Base-by-base conservation (phyloP, 306 rosid genomes). In the Biancaea sappan region DNA sequence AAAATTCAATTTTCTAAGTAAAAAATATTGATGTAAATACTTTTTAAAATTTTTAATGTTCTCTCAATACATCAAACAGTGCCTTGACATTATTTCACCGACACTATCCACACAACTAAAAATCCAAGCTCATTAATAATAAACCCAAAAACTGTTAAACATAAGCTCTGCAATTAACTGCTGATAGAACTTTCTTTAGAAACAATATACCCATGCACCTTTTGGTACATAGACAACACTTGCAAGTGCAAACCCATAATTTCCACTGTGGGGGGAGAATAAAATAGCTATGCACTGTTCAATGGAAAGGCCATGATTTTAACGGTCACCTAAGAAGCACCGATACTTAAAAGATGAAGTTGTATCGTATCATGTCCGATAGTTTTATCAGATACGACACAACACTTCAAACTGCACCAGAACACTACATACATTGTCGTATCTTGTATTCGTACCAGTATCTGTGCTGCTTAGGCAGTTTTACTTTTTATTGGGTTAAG, bases 401-500 rank as follows among this genome's bases (percentile, higher is more conserved):
- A 53, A 53, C 60, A 24, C 25, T 52, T 52, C 59, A 22, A 15
- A n/a, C n/a, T 35, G 4, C 38, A 35, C 38, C 38, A 35, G 5
- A 26, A 16, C 6, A 28, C 32, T 18, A 7, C 2, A 58, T 29
- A 29, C 22, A 26, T 29, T 35, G 24, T 1, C 1, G 6, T 59
- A 41, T 57, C 73, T 40, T 70, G 52, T 44, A 60, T 59, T 25
- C 35, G 47, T 29, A 21, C 13, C 14, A 58, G 19, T 31, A 58
- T 31, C 18, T 59, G 25, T 16, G 43, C 66, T 59, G 31, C 40
- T n/a, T 31, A 6, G 15, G 2, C 14, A 40, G 46, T n/a, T n/a
- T 31, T 3, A 77, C 66, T 75, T 53, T 47, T 87, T 82, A 74
- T 81, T 84, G 26, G 56, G 74, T 69, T 72, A 74, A 76, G 37